Percentiles rank a stretch among this genome's conserved stretches.
Evolutionary conservation across 2,329 filamentous ascomycete genomes (phyloP).

Genomic region (Aspergillus niger): DNA sequence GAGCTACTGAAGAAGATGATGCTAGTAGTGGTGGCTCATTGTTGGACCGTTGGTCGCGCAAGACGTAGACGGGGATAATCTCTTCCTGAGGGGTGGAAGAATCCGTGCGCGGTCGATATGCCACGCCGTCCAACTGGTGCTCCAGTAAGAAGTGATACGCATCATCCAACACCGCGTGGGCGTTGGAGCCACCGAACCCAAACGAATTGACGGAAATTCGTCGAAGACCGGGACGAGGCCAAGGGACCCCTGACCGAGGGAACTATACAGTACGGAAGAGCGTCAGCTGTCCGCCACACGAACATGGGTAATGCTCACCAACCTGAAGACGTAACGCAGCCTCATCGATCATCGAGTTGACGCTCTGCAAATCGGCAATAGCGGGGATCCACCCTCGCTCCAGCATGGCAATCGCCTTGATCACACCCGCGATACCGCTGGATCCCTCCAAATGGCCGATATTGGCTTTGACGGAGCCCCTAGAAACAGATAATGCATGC

Average conservation of each 20-base stretch:
- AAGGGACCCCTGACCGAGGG: not conserved
- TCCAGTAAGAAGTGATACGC: not conserved
- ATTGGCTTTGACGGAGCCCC: not conserved
- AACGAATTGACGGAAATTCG: not conserved
- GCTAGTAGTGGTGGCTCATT: too few relatives aligned
- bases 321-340: not conserved
- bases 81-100: not conserved
- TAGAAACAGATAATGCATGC: not conserved
- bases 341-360: not conserved
- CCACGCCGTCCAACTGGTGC: not conserved
- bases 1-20: too few relatives aligned
- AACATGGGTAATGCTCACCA: not conserved
- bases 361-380: not conserved
- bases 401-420: not conserved
- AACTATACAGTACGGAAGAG: not conserved
- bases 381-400: not conserved
- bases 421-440: not conserved
- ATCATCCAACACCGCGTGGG: not conserved
- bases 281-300: too few relatives aligned
- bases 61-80: too few relatives aligned
- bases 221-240: not conserved
- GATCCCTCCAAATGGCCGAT: not conserved
- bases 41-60: too few relatives aligned
- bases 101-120: not conserved
- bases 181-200: not conserved